phyloP scores from a whole-genome alignment of 1,284 basidiomycete species.

The Ganoderma boninense region DNA sequence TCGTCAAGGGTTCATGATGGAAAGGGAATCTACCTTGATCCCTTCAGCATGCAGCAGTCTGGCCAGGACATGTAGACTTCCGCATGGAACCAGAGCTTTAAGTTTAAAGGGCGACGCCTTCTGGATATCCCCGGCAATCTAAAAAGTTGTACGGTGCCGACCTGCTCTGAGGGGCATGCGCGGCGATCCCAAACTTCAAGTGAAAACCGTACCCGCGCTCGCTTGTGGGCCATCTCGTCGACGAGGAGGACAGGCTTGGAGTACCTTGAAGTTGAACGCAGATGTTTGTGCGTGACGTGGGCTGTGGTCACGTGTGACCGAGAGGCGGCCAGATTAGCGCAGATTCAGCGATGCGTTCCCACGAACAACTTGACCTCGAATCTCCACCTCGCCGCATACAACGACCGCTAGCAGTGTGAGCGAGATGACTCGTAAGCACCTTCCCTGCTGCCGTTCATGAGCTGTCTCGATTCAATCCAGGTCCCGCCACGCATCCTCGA shows the following conservation, averaged over 20 bases:
- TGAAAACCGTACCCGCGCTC: not conserved
- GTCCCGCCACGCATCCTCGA: constrained; percentile 1
- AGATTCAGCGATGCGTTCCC: constrained; percentile 17
- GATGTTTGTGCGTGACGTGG: constrained; percentile 1
- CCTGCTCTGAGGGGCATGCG: too few species aligned
- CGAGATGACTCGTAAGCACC: constrained; percentile 39
- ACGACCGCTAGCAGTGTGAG: constrained; percentile 9
- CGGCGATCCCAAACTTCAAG: too few species aligned
- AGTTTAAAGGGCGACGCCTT: too few species aligned
- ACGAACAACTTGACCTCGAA: constrained; percentile 28
- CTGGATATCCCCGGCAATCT: too few species aligned
- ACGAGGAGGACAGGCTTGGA: not conserved
- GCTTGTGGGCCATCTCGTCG: not conserved
- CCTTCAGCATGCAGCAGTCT: too few species aligned
- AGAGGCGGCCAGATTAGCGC: constrained; percentile 17
- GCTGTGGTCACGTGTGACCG: constrained; percentile 9
- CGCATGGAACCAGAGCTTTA: too few species aligned
- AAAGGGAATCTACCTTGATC: too few species aligned
- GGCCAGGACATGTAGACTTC: too few species aligned
- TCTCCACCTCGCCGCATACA: constrained; percentile 13
- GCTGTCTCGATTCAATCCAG: constrained; percentile 37
- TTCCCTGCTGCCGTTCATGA: not conserved
- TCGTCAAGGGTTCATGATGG: too few species aligned
- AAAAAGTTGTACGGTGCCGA: too few species aligned
- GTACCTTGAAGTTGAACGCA: not conserved